A percentile compares a stretch with the other conserved stretches of the same genome.
Conservation (phyloP, 2,329 filamentous ascomycete genomes). For the Colletotrichum incanum region DNA sequence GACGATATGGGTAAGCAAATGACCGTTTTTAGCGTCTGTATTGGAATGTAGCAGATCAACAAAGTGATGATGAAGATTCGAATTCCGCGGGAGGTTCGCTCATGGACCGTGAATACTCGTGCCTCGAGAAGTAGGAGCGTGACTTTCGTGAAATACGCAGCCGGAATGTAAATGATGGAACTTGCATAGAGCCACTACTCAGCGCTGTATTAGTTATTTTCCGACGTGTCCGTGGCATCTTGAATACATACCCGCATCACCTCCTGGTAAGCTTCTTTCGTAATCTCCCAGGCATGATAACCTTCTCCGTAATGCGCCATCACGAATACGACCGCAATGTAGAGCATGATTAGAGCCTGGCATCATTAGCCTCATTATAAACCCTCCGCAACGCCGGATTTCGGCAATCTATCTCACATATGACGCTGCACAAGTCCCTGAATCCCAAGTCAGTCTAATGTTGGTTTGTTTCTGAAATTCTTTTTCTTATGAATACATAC, state of each 20-base stretch:
- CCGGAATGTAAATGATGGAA: slow-evolving; percentile 50
- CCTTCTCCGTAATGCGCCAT: slow-evolving; percentile 47
- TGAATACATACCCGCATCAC: slow-evolving; percentile 42
- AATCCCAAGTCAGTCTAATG: background rate
- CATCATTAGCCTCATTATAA: background rate
- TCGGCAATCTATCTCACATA: slow-evolving; percentile 25
- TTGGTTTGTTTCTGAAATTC: background rate
- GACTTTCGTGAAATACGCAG: slow-evolving; percentile 51
- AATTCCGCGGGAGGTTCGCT: slow-evolving; percentile 47
- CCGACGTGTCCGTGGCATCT: too few species aligned
- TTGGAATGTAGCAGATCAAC: slow-evolving; percentile 48
- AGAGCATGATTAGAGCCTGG: slow-evolving; percentile 26
- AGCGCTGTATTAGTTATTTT: background rate
- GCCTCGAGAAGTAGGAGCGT: slow-evolving; percentile 53
- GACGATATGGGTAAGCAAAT: slow-evolving; percentile 47
- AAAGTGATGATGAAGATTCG: slow-evolving; percentile 49
- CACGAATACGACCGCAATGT: slow-evolving; percentile 28
- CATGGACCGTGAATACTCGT: slow-evolving; percentile 50
- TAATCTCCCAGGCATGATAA: slow-evolving; percentile 47
- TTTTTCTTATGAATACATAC: background rate
- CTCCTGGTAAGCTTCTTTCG: slow-evolving; percentile 36
- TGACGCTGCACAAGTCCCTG: slow-evolving; percentile 37
- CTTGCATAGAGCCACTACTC: slow-evolving; percentile 49
- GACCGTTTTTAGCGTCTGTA: slow-evolving; percentile 48
- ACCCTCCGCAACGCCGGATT: background rate